Conservation (phyloP, 1,139 yeast genomes). For the Yarrowia galli region DNA sequence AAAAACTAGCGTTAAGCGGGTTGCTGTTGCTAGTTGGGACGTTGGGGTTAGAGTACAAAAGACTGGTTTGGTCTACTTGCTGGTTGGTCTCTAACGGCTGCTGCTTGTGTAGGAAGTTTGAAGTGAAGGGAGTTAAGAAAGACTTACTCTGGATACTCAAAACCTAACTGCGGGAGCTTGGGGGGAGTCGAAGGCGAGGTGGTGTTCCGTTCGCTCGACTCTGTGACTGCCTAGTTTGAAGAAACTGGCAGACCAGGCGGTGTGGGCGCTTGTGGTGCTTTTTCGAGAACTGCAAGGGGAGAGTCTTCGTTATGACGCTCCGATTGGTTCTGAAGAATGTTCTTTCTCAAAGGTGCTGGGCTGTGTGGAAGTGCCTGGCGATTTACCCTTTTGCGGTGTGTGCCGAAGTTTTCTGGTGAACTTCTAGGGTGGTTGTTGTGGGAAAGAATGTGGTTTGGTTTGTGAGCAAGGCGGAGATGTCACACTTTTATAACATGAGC, state of each 20-base stretch:
- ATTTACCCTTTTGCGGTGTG: conserved; percentile 28
- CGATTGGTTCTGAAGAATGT: conserved; percentile 13
- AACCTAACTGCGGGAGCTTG: conserved; percentile 32
- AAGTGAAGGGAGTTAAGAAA: conserved; percentile 35
- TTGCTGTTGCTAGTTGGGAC: conserved; percentile 30
- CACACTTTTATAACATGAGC: conserved; percentile 28
- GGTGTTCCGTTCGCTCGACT: conserved; percentile 39
- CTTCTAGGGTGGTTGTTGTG: background rate
- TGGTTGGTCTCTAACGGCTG: conserved; percentile 33
- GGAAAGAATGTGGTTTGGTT: conserved; percentile 29
- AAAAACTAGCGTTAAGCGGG: conserved; percentile 37
- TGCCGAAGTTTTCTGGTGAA: background rate
- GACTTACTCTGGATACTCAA: conserved; percentile 38
- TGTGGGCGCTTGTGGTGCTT: conserved; percentile 20
- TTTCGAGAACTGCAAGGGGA: conserved; percentile 32
- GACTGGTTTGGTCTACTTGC: conserved; percentile 30
- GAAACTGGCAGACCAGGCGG: conserved; percentile 35
- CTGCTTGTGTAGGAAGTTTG: conserved; percentile 37
- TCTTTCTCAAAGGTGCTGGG: conserved; percentile 5
- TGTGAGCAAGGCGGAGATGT: conserved; percentile 16
- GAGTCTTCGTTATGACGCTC: conserved; percentile 24
- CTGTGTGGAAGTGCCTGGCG: conserved; percentile 21
- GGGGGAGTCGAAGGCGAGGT: conserved; percentile 39
- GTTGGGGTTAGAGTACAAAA: conserved; percentile 33
- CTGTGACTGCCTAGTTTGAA: conserved; percentile 32